phyloP scores from a whole-genome alignment of 176 grass and related monocot genomes.

The Eremochloa ophiuroides region DNA sequence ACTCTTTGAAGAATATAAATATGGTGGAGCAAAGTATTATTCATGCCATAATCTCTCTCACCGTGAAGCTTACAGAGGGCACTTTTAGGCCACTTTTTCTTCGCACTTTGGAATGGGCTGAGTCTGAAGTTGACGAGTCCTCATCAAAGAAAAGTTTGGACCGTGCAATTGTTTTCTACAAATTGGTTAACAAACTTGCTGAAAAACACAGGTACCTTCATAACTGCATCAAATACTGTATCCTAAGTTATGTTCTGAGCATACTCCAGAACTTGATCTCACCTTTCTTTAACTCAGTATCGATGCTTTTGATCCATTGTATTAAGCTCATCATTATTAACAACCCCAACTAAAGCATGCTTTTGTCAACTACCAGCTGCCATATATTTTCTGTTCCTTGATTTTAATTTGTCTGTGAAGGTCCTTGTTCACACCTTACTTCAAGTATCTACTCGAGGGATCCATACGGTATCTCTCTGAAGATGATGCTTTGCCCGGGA shows the following conservation, averaged over 20 bases:
- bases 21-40: conserved; percentile 70
- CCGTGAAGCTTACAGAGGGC: conserved; percentile 84
- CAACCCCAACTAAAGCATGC: conserved; percentile 4
- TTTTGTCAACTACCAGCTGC: neutral
- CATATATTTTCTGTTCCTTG: neutral
- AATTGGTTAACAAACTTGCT: conserved; percentile 71
- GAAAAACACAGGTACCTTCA: conserved; percentile 70
- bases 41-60: conserved; percentile 60
- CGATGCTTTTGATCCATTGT: neutral
- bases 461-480: conserved; percentile 66
- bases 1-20: conserved; percentile 65
- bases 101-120: conserved; percentile 82
- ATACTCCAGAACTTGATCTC: neutral
- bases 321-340: neutral
- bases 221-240: neutral
- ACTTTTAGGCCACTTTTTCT: conserved; percentile 98
- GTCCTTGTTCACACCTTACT: conserved; percentile 95
- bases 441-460: conserved; percentile 81
- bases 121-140: conserved; percentile 63
- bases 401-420: conserved; percentile 40
- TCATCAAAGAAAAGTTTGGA: conserved; percentile 64
- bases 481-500: conserved; percentile 31
- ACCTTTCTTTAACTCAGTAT: neutral
- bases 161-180: conserved; percentile 78
- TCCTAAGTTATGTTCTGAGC: neutral